Conservation (phyloP, 768 basidiomycete genomes). For the Dacryopinax primogenitus region DNA sequence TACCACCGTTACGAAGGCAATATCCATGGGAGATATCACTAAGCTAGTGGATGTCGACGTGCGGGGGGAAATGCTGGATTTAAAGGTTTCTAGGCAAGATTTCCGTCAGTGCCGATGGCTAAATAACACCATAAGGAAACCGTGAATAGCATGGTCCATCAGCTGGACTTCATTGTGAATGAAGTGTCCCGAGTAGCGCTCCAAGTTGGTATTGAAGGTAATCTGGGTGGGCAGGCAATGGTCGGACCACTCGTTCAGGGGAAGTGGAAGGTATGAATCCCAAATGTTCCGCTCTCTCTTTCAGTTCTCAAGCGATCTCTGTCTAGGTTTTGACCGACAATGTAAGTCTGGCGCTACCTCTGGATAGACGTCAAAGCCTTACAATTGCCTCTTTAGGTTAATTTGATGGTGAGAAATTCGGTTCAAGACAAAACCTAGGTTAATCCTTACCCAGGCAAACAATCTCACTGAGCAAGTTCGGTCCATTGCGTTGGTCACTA, state of each 20-base stretch:
- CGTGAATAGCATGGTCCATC: constrained; percentile 63
- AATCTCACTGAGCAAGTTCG: constrained; percentile 34
- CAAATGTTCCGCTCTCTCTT: constrained; percentile 26
- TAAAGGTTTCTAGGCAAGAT: constrained; percentile 36
- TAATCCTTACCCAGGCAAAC: constrained; percentile 13
- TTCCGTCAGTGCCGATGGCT: constrained; percentile 21
- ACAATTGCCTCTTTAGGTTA: constrained; percentile 23
- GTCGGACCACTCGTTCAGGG: constrained; percentile 90
- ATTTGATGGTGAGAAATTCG: constrained; percentile 25
- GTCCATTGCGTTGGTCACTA: constrained; percentile 30
- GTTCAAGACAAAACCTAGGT: neutral
- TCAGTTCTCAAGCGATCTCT: constrained; percentile 24
- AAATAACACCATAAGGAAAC: constrained; percentile 46
- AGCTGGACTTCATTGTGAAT: constrained; percentile 23
- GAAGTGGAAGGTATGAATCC: constrained; percentile 62
- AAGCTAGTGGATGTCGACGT: constrained; percentile 82
- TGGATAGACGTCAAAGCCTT: neutral
- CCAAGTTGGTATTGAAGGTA: constrained; percentile 87
- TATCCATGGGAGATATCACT: constrained; percentile 54
- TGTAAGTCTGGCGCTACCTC: neutral
- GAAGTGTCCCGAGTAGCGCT: constrained; percentile 78
- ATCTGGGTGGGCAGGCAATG: constrained; percentile 81
- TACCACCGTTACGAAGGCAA: constrained; percentile 30
- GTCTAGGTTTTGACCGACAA: constrained; percentile 21
- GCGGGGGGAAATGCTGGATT: constrained; percentile 78